A percentile compares a stretch with the other conserved stretches of the same genome.
Conservation (phyloP, 2,329 filamentous ascomycete species). For the Aspergillus nomiae region DNA sequence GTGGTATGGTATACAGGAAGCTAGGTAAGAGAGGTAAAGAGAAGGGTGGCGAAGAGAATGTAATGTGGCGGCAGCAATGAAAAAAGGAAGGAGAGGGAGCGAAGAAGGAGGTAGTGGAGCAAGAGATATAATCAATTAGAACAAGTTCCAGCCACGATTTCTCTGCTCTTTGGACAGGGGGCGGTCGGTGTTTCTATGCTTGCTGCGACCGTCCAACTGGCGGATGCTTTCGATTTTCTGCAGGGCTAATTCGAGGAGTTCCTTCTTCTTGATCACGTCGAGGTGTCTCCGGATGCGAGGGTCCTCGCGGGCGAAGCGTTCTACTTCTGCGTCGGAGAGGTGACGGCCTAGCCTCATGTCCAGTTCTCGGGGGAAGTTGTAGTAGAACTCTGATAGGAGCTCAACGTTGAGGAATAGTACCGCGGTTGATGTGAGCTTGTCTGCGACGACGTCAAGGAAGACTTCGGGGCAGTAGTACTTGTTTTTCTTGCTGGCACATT, state of each 20-base stretch:
- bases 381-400: conserved; percentile 94
- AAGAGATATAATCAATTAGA: conserved; percentile 30
- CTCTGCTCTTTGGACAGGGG: conserved; percentile 40
- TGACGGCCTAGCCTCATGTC: conserved; percentile 83
- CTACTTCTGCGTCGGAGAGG: conserved; percentile 76
- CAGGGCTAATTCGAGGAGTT: conserved; percentile 86
- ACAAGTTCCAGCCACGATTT: conserved; percentile 46
- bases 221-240: conserved; percentile 93
- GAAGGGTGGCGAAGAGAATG: neutral
- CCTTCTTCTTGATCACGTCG: conserved; percentile 89
- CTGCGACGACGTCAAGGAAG: conserved; percentile 95
- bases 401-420: conserved; percentile 98
- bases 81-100: neutral
- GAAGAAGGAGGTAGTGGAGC: neutral
- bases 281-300: conserved; percentile 85
- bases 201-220: conserved; percentile 76
- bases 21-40: neutral
- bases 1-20: conserved; percentile 13
- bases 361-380: conserved; percentile 92
- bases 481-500: conserved; percentile 80
- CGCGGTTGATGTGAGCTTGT: conserved; percentile 90
- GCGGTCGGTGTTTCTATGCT: conserved; percentile 51
- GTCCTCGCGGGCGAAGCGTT: conserved; percentile 90
- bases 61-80: neutral
- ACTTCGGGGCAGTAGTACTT: conserved; percentile 97